Evolutionary conservation across 129 eudicot species (phyloP).

Genomic region (Ambrosia trifida): DNA sequence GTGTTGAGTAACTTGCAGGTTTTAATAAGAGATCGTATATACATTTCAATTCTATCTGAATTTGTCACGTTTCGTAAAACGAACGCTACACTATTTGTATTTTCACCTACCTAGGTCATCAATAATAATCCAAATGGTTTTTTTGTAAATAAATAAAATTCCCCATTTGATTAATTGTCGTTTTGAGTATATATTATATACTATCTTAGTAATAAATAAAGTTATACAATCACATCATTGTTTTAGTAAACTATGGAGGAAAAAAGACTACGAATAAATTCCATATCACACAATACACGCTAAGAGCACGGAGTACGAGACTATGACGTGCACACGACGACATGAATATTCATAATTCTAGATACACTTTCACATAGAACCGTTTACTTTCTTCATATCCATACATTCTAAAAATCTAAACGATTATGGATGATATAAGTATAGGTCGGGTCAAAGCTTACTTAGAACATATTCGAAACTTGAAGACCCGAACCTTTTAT

Average conservation of each 20-base stretch:
- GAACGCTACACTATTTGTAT: too few relatives aligned
- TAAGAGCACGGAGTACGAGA: conserved; percentile 38
- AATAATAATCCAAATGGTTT: neutral
- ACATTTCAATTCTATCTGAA: too few relatives aligned
- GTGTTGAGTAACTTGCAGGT: too few relatives aligned
- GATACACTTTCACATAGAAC: conserved; percentile 16
- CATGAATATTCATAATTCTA: neutral
- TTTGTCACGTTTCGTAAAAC: too few relatives aligned
- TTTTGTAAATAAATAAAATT: neutral
- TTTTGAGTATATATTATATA: neutral
- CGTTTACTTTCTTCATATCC: neutral
- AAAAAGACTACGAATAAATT: conserved; percentile 8
- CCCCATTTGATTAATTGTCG: neutral
- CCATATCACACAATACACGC: conserved; percentile 27
- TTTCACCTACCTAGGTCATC: neutral
- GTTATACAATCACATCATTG: conserved; percentile 15
- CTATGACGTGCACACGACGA: conserved; percentile 28
- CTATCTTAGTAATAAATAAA: neutral
- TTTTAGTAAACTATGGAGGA: conserved; percentile 1
- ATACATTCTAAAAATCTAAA: too few relatives aligned
- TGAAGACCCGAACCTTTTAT: too few relatives aligned
- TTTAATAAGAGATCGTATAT: too few relatives aligned
- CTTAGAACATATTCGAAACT: neutral
- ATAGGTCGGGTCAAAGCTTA: neutral
- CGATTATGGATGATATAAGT: too few relatives aligned